These are phyloP conservation scores for Rhodomyrtus tomentosa DNA, from an alignment of 345 rosid species.

Conservation along the genomic window DNA sequence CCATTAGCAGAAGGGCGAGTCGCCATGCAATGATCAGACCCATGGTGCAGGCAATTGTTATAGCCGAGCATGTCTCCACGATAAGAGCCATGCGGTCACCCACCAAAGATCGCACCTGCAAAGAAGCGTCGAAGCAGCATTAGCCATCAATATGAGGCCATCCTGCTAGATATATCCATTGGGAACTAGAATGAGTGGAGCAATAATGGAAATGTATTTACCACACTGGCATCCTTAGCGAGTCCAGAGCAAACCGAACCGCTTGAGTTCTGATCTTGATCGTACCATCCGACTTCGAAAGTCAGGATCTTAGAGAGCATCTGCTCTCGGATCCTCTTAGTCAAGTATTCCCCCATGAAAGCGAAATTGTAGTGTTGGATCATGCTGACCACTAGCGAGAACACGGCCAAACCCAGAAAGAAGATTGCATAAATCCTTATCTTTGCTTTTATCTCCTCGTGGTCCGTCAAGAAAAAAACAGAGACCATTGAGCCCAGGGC, in stretches of 20 bases:
- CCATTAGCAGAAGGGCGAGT: constrained; percentile 58
- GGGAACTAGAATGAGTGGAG: not conserved
- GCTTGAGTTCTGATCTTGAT: constrained; percentile 50
- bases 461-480: constrained; percentile 31
- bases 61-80: constrained; percentile 47
- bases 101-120: constrained; percentile 29
- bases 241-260: constrained; percentile 61
- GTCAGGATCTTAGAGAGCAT: constrained; percentile 57
- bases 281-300: constrained; percentile 72
- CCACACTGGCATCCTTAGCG: constrained; percentile 58
- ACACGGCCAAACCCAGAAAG: constrained; percentile 31
- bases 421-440: constrained; percentile 30
- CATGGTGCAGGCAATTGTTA: constrained; percentile 48
- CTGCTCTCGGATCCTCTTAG: constrained; percentile 51
- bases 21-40: constrained; percentile 58
- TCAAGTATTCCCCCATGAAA: constrained; percentile 54
- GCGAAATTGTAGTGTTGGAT: constrained; percentile 55
- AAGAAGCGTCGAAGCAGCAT: not conserved
- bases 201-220: constrained; percentile 6
- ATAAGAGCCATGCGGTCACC: constrained; percentile 47
- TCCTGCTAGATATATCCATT: not conserved
- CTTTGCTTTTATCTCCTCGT: constrained; percentile 40
- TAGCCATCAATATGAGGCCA: not conserved
- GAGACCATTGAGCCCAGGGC: constrained; percentile 42
- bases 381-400: constrained; percentile 32